phyloP scores from a whole-genome alignment of 148 eudicot genomes.

The Beta vulgaris region DNA sequence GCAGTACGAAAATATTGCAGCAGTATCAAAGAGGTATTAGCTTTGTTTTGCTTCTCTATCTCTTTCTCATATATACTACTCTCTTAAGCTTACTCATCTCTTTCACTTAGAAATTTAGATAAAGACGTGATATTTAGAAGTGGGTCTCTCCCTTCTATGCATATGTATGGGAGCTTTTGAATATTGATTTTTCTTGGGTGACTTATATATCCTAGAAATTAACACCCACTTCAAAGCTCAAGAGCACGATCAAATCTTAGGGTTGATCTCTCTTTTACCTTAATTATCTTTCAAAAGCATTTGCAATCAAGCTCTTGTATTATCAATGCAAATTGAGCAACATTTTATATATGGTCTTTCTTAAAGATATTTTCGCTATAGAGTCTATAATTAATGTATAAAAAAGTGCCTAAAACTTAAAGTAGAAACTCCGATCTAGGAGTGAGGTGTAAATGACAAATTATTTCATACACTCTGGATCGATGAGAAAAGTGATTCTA shows the following conservation, averaged over 20 bases:
- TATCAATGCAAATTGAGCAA: conserved; percentile 9
- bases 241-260: conserved; percentile 32
- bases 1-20: conserved; percentile 46
- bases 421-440: too few species aligned
- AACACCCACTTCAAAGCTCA: conserved; percentile 22
- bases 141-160: conserved; percentile 30
- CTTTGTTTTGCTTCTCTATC: conserved; percentile 31
- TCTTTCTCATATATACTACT: not conserved
- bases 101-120: conserved; percentile 14
- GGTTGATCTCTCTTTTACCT: conserved; percentile 21
- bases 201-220: conserved; percentile 26
- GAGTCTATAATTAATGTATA: too few species aligned
- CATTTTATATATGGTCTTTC: not conserved
- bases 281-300: conserved; percentile 16
- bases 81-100: not conserved
- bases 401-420: too few species aligned
- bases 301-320: conserved; percentile 8
- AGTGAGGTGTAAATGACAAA: too few species aligned
- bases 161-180: conserved; percentile 23
- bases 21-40: conserved; percentile 64
- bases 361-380: not conserved
- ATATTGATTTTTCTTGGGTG: conserved; percentile 18
- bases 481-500: too few species aligned
- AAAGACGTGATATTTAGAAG: conserved; percentile 32
- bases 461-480: too few species aligned